phyloP scores from a whole-genome alignment of 192 early-diverging fungal species.

The Physocladia obscura region DNA sequence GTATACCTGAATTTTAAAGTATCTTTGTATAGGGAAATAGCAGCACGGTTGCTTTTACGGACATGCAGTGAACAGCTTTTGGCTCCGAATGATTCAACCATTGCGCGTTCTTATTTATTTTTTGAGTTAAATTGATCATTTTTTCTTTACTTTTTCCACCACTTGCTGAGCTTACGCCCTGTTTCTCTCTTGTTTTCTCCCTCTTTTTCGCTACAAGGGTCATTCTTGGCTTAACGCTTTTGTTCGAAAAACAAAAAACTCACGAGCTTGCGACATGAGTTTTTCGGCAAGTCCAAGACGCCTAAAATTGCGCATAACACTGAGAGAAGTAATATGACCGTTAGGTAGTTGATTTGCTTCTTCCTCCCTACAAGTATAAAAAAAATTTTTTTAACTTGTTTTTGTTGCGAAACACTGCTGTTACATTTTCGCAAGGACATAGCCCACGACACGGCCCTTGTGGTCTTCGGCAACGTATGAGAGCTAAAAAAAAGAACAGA shows the following conservation, averaged over 20 bases:
- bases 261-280: conserved; percentile 90
- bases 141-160: not conserved
- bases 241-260: conserved; percentile 32
- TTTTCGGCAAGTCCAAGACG: conserved; percentile 95
- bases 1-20: conserved; percentile 83
- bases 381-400: too few relatives aligned
- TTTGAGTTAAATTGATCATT: not conserved
- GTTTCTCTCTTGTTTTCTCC: too few relatives aligned
- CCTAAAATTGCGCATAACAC: conserved; percentile 95
- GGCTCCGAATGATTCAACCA: conserved; percentile 85
- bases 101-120: conserved; percentile 64
- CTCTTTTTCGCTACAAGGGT: too few relatives aligned
- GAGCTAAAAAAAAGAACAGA: conserved; percentile 41
- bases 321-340: conserved; percentile 96
- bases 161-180: too few relatives aligned
- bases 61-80: conserved; percentile 93
- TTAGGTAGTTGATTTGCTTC: conserved; percentile 65
- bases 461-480: conserved; percentile 93
- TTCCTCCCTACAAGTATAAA: conserved; percentile 71
- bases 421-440: conserved; percentile 96
- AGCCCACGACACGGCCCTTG: conserved; percentile 90
- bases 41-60: conserved; percentile 88
- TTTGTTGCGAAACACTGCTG: too few relatives aligned
- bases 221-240: too few relatives aligned
- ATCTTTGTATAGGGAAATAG: conserved; percentile 89